Evolutionary conservation across 1,284 basidiomycete genomes (phyloP), one percentile per base, ranked within the genome.

Genomic region (Moesziomyces aphidis): DNA sequence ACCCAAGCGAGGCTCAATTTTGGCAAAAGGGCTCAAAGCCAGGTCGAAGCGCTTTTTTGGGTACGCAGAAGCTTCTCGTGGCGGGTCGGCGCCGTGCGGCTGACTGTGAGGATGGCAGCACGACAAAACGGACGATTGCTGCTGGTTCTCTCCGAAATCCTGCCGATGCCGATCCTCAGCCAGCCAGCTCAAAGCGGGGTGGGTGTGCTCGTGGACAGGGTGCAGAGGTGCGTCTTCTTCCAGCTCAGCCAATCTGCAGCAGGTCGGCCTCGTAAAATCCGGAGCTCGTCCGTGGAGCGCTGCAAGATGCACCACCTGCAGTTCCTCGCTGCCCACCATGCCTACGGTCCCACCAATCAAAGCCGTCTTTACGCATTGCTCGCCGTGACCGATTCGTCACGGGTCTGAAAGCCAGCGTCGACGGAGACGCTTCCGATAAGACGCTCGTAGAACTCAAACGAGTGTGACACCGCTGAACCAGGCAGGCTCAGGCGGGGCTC

Each of bases 251-350:
- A 24, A 7, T 17, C 17, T 15, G 39, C 55, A 19, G 54, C 36
- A n/a, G 43, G 5, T 15, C 8, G 3, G 24, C 39, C 23, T 9
- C 23, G 34, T 57, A 50, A 57, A 50, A 31, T 48, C 55, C 55
- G 55, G 49, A 34, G 36, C 47, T 50, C 8, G 23, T 48, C 55
- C 55, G 55, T 56, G 55, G 55, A 50, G 36, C 46, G 19, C 39
- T 52, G 51, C 51, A 52, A 17, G 21, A 21, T 42, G 51, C 51
- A 52, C 31, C 39, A 42, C 39, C 17, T 19, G 39, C 39, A 42
- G 17, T 17, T 42, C 39, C 19, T 42, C 17, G 17, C 17, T 17
- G 39, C 39, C 17, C 17, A 19, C 39, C 39, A 13, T 17, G 6
- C 39, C 11, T 6, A 36, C 13, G 13, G 36, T 36, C 36, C 11